Conservation (phyloP, 768 basidiomycete species). For the Lactifluus piperatus region DNA sequence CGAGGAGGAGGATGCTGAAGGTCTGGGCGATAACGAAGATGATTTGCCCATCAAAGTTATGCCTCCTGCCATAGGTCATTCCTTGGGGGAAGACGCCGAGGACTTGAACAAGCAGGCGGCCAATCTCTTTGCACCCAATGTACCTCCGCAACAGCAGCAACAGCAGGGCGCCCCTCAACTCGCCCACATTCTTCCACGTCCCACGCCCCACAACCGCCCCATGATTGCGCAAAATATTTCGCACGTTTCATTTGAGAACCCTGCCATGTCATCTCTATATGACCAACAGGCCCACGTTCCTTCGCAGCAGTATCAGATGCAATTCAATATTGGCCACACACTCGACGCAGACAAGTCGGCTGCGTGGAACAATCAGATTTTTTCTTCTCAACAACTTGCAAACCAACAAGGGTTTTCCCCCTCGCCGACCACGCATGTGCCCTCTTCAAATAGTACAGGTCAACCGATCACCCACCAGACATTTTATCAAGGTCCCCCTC, state of each 20-base stretch:
- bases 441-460: slow-evolving; percentile 12
- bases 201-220: slow-evolving; percentile 29
- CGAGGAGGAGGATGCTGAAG: slow-evolving; percentile 48
- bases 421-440: slow-evolving; percentile 10
- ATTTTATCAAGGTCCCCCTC: slow-evolving; percentile 24
- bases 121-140: slow-evolving; percentile 33
- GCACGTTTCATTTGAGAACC: slow-evolving; percentile 43
- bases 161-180: slow-evolving; percentile 17
- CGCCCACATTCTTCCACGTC: slow-evolving; percentile 25
- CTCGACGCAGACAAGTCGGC: slow-evolving; percentile 24
- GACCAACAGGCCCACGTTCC: slow-evolving; percentile 30
- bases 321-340: slow-evolving; percentile 13
- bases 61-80: slow-evolving; percentile 21
- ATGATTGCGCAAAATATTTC: slow-evolving; percentile 38
- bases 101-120: slow-evolving; percentile 24
- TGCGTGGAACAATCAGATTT: slow-evolving; percentile 24
- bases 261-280: slow-evolving; percentile 38
- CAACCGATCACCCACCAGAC: slow-evolving; percentile 21
- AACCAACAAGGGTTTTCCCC: slow-evolving; percentile 13
- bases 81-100: slow-evolving; percentile 20
- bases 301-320: slow-evolving; percentile 26
- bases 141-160: slow-evolving; percentile 15
- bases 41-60: slow-evolving; percentile 19
- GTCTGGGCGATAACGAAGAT: slow-evolving; percentile 36
- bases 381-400: slow-evolving; percentile 15